Evolutionary conservation across 176 grass and related monocot genomes (phyloP).

Genomic region (Urochloa ruziziensis): DNA sequence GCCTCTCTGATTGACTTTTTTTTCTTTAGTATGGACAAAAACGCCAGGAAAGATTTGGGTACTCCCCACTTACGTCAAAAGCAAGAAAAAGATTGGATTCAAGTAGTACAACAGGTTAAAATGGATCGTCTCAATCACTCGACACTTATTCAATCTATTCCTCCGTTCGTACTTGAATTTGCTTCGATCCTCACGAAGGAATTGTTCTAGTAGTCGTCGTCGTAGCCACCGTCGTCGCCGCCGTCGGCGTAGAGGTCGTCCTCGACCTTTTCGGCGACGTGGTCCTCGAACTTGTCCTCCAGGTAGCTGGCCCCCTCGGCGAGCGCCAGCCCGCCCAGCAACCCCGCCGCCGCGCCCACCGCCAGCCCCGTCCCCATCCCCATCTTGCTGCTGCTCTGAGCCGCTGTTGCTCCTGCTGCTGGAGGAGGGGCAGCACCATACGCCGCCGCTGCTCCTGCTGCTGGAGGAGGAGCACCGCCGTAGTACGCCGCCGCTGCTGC

Average conservation of each 20-base stretch:
- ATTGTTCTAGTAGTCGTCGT: neutral
- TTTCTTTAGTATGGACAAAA: too few relatives aligned
- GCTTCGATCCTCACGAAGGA: too few relatives aligned
- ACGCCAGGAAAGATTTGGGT: too few relatives aligned
- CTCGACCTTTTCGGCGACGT: conserved; percentile 61
- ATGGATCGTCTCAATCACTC: too few relatives aligned
- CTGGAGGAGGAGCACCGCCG: neutral
- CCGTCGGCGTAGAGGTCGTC: conserved; percentile 34
- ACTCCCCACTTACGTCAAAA: too few relatives aligned
- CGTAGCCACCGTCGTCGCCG: neutral
- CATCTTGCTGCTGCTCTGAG: conserved; percentile 39
- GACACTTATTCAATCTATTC: too few relatives aligned
- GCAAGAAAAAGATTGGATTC: too few relatives aligned
- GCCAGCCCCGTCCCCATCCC: conserved; percentile 69
- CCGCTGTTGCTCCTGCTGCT: neutral
- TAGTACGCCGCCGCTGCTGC: neutral
- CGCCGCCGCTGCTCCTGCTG: neutral
- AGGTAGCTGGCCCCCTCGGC: conserved; percentile 63
- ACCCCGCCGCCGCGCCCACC: conserved; percentile 58
- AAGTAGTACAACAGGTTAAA: too few relatives aligned
- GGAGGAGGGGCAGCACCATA: neutral
- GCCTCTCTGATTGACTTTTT: too few relatives aligned
- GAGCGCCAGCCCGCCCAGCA: conserved; percentile 69
- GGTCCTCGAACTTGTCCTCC: conserved; percentile 71
- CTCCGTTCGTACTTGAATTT: too few relatives aligned